Conservation (phyloP, 768 basidiomycete genomes). For the Paxillus rubicundulus region DNA sequence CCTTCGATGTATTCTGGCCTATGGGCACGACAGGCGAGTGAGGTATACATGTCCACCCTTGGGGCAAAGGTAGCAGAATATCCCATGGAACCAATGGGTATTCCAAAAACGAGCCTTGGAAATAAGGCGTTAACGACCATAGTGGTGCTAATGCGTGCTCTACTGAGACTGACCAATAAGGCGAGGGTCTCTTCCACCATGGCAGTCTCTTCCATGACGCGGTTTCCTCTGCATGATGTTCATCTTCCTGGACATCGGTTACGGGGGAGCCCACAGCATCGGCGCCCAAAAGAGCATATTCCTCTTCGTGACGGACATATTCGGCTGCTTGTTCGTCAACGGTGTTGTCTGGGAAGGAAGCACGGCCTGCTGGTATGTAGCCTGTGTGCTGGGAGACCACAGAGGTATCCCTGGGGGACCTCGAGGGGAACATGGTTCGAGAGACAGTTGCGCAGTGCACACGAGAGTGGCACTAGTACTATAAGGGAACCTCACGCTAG, state of each 20-base stretch:
- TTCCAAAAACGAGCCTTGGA: conserved; percentile 53
- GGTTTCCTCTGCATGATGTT: conserved; percentile 28
- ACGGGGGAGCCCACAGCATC: conserved; percentile 7
- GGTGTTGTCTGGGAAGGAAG: conserved; percentile 44
- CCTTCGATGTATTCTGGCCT: conserved; percentile 49
- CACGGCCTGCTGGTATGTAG: conserved; percentile 31
- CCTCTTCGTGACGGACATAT: conserved; percentile 37
- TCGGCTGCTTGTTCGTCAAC: conserved; percentile 47
- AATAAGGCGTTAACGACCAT: background rate
- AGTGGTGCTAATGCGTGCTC: background rate
- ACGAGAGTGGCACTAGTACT: too few species aligned
- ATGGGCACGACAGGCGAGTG: conserved; percentile 65
- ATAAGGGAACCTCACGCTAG: too few species aligned
- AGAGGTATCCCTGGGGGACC: conserved; percentile 20
- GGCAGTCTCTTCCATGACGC: conserved; percentile 38
- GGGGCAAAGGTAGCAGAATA: conserved; percentile 62
- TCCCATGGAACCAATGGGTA: conserved; percentile 56
- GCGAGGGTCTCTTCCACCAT: conserved; percentile 77
- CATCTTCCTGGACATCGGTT: conserved; percentile 24
- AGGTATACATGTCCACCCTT: conserved; percentile 70
- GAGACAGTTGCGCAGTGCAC: background rate
- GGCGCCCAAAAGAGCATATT: conserved; percentile 31
- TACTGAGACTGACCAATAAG: conserved; percentile 56
- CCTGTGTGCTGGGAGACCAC: conserved; percentile 14
- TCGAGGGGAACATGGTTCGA: conserved; percentile 14